Base-by-base conservation (phyloP, 2,329 filamentous ascomycete genomes). In the Sporothrix brasiliensis region DNA sequence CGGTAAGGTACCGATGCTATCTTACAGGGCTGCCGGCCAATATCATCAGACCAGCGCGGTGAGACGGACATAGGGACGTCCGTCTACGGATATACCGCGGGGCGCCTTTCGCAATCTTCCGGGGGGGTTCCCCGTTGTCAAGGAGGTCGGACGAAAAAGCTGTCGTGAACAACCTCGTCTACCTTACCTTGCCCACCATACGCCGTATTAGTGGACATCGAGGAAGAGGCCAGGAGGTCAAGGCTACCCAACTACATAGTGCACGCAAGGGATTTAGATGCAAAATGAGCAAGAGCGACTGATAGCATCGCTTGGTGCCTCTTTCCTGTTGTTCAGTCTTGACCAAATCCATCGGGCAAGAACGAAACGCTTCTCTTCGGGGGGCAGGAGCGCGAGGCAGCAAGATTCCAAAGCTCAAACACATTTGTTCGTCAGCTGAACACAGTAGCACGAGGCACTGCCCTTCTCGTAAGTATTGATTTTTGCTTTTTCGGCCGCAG, bases 271-370 rank as follows among this genome's bases (percentile, higher is more conserved):
- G 60, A 63, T 24, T 44, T 61, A 19, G n/a, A 27, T 21, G n/a
- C 41, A 49, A n/a, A 13, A 27, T 27, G 44, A 19, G 60, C 60
- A 63, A 49, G 60, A 63, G 60, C 60, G 60, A 63, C 39, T 63
- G 44, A 30, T 3, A n/a, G 24, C 41, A 41, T 27, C 13, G 24
- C 21, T 49, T 49, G 24, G 41, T 44, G 11, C 24, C 24, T 50
- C 24, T n/a, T 65, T 24, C 61, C 44, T 19, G 19, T 21, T 27
- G 16, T 39, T 30, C 14, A 34, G 61, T 50, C 61, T 50, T 34
- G 13, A 21, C 61, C 21, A 50, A n/a, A 14, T 14, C 47, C 7
- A 34, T 65, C 7, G 19, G 61, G 44, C 61, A 50, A 27, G 61
- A 34, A 34, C 44, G 44, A 34, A 6, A 16, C 3, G n/a, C n/a